Evolutionary conservation across 2,329 filamentous ascomycete genomes (phyloP), one percentile per base, ranked within the genome.

Genomic region (Cladophialophora exuberans): DNA sequence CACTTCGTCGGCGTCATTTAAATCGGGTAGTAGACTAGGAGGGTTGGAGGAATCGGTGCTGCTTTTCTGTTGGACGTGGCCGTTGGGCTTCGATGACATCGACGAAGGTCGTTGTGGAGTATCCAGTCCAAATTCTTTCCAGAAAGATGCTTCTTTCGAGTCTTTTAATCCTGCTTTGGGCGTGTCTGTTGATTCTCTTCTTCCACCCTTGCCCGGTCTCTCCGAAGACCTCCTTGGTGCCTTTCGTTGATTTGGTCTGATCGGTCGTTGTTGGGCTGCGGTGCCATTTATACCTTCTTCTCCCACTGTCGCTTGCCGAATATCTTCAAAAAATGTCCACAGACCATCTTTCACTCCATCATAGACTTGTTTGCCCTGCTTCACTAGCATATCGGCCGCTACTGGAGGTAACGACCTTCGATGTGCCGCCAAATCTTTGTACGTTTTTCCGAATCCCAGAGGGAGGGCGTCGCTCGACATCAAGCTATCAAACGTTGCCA

Each of bases 261-360:
- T 62, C 23, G 67, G 69, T 48, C 69, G 67, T 39, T 69, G 68
- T 17, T 59, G 49, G n/a, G 48, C 39, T 15, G 41, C 46, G 4
- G 55, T 56, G 5, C 61, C 86, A 57, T 79, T 84, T 60, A 90
- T 83, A 13, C 86, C 89, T 74, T 99, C 94, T 51, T 99, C 94
- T 20, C 94, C 94, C 5, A 99, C 91, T 0, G 94, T 96, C 11
- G 93, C 95, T 72, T 97, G 94, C 62, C 92, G 83, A 43, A 99
- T 84, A 68, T 99, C 94, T 70, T 97, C 94, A 56, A 96, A 85
- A 72, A 99, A 99, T 1, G 90, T 96, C 84, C 89, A 92, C 44
- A 99, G 76, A 1, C 94, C 93, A 47, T 94, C 84, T 69, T 87
- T 90, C 71, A 99, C 85, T 72, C 97, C 94, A 56, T 89, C 88